Evolutionary conservation across 177 flowering plant genomes (phyloP).

Genomic region (Telopea speciosissima): DNA sequence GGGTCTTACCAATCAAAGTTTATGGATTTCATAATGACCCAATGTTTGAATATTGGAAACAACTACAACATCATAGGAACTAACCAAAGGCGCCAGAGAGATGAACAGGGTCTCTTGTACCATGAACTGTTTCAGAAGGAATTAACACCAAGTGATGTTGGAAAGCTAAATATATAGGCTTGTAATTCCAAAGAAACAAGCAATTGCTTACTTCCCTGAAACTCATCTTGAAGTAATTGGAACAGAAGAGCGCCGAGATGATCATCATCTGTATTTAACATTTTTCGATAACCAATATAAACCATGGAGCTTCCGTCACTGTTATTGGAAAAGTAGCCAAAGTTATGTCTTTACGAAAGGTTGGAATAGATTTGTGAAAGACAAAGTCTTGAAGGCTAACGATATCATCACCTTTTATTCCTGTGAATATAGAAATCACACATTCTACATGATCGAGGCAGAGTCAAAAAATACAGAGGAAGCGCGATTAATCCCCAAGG

Average conservation of each 20-base stretch:
- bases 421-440: constrained; percentile 13
- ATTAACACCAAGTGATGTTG: constrained; percentile 66
- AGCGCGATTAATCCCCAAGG: too few species aligned
- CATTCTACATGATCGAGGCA: too few species aligned
- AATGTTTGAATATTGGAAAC: neutral
- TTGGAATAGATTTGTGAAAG: constrained; percentile 53
- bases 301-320: too few species aligned
- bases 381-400: constrained; percentile 31
- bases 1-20: constrained; percentile 22
- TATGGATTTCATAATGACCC: constrained; percentile 6
- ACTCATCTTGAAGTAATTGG: too few species aligned
- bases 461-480: too few species aligned
- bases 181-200: constrained; percentile 54
- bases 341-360: constrained; percentile 67
- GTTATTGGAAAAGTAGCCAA: constrained; percentile 32
- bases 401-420: constrained; percentile 38
- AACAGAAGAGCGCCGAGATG: too few species aligned
- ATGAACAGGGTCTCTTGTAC: constrained; percentile 2
- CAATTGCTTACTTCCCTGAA: constrained; percentile 38
- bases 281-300: too few species aligned
- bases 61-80: too few species aligned
- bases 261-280: too few species aligned
- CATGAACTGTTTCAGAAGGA: constrained; percentile 48
- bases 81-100: neutral
- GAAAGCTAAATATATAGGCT: constrained; percentile 59